Evolutionary conservation across 2,329 filamentous ascomycete species (phyloP).

Genomic region (Polychaeton citri): DNA sequence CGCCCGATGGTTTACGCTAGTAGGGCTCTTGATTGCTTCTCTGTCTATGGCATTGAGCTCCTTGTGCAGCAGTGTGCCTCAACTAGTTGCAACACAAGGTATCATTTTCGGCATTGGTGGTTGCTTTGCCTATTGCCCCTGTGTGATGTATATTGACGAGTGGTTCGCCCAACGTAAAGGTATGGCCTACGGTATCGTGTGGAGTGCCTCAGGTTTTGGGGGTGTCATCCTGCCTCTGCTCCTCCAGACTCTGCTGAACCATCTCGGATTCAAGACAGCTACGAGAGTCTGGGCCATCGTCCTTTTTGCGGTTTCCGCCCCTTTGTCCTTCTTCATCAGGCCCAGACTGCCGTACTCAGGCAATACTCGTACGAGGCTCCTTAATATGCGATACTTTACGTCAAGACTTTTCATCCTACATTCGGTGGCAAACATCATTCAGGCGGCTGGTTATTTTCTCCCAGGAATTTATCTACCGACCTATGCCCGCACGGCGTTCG

Average conservation of each 20-base stretch:
- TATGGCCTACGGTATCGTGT: conserved; percentile 38
- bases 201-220: conserved; percentile 31
- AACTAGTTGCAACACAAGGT: conserved; percentile 28
- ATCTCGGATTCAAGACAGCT: conserved; percentile 32
- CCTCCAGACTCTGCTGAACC: conserved; percentile 28
- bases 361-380: neutral
- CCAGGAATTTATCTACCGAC: conserved; percentile 30
- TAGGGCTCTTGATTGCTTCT: conserved; percentile 25
- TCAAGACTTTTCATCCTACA: neutral
- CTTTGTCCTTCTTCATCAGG: neutral
- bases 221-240: conserved; percentile 34
- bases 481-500: conserved; percentile 22
- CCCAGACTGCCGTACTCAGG: neutral
- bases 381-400: neutral
- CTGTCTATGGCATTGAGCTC: conserved; percentile 23
- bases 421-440: conserved; percentile 22
- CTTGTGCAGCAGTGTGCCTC: conserved; percentile 22
- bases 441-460: conserved; percentile 31
- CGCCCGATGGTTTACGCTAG: conserved; percentile 21
- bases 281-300: conserved; percentile 29
- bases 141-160: conserved; percentile 38
- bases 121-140: conserved; percentile 36
- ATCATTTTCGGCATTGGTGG: conserved; percentile 33
- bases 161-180: conserved; percentile 41
- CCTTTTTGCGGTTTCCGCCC: conserved; percentile 7